phyloP scores from a whole-genome alignment of 1,284 basidiomycete species.

The Paramarasmius palmivorus region DNA sequence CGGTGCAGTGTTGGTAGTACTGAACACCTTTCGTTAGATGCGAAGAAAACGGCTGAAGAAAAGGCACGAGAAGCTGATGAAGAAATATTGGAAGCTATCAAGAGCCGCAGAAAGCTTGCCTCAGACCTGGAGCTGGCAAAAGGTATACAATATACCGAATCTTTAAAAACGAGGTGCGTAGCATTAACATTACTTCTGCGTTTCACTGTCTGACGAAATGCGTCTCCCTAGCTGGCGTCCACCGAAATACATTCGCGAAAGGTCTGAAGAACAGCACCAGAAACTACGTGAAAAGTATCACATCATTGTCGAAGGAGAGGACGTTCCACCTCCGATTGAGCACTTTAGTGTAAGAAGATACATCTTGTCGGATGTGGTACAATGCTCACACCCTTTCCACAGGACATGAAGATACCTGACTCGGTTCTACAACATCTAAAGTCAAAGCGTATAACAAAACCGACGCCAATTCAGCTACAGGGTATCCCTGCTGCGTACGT shows the following conservation, averaged over 20 bases:
- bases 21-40: constrained; percentile 51
- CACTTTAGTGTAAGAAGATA: constrained; percentile 71
- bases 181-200: background rate
- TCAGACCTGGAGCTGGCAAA: constrained; percentile 92
- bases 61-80: constrained; percentile 88
- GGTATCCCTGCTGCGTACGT: constrained; percentile 92
- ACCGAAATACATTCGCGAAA: constrained; percentile 80
- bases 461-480: constrained; percentile 97
- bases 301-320: constrained; percentile 89
- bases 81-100: constrained; percentile 89
- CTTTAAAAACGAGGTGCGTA: constrained; percentile 78
- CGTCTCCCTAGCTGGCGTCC: constrained; percentile 92
- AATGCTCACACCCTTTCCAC: constrained; percentile 5
- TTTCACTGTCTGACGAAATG: too few species aligned
- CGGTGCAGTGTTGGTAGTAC: constrained; percentile 11
- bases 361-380: background rate
- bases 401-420: constrained; percentile 98
- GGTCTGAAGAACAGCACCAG: constrained; percentile 70
- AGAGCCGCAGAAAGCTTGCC: constrained; percentile 86
- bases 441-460: constrained; percentile 81
- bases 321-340: constrained; percentile 93
- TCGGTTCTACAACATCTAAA: constrained; percentile 83
- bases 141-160: constrained; percentile 89
- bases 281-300: constrained; percentile 87
- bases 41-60: constrained; percentile 82